Conservation (phyloP, 2,329 filamentous ascomycete genomes). For the Dryadomyces quercivorus region DNA sequence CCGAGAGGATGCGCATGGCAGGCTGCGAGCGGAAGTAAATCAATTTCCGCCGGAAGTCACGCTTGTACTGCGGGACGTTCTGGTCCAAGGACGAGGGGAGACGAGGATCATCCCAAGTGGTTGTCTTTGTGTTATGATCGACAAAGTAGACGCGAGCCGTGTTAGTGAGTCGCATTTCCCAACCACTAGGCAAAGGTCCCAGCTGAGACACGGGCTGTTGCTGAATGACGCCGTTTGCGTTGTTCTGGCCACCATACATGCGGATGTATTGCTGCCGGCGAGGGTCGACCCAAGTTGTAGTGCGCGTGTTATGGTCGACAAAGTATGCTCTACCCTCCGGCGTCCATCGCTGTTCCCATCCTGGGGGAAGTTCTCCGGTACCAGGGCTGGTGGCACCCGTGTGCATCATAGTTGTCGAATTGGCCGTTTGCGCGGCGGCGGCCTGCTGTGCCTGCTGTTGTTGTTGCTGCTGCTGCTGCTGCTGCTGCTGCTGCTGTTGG, state of each 20-base stretch:
- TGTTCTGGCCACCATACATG: slow-evolving; percentile 87
- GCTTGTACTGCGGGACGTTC: slow-evolving; percentile 98
- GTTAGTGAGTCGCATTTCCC: slow-evolving; percentile 99
- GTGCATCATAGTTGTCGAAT: slow-evolving; percentile 76
- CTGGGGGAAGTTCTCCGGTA: slow-evolving; percentile 84
- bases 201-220: slow-evolving; percentile 96
- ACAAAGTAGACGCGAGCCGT: slow-evolving; percentile 98
- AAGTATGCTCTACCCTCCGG: slow-evolving; percentile 94
- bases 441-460: slow-evolving; percentile 34
- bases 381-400: slow-evolving; percentile 91
- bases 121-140: slow-evolving; percentile 98
- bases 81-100: slow-evolving; percentile 93
- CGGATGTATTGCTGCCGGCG: slow-evolving; percentile 95
- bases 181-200: slow-evolving; percentile 87
- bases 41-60: slow-evolving; percentile 92
- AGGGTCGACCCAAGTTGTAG: slow-evolving; percentile 97
- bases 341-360: slow-evolving; percentile 94
- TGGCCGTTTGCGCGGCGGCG: slow-evolving; percentile 28
- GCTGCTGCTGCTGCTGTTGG: slow-evolving; percentile 41
- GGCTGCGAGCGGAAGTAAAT: slow-evolving; percentile 99
- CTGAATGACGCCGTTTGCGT: slow-evolving; percentile 76
- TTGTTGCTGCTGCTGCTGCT: slow-evolving; percentile 41
- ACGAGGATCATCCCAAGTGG: slow-evolving; percentile 95
- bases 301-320: slow-evolving; percentile 95
- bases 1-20: slow-evolving; percentile 85